Conservation (phyloP, 2,329 filamentous ascomycete species). For the Cladobotryum protrusum region DNA sequence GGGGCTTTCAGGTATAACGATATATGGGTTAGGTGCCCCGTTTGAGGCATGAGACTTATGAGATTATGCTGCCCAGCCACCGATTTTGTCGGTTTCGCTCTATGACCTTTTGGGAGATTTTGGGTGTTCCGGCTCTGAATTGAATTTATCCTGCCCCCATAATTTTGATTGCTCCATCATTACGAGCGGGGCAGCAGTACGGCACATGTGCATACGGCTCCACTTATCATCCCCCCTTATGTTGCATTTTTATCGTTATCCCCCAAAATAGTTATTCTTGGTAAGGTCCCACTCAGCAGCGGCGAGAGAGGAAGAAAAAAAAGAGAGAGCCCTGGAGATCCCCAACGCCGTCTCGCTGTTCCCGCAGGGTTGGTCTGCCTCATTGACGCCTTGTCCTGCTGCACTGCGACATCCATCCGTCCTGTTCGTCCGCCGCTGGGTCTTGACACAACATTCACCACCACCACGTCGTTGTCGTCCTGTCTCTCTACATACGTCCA, state of each 20-base stretch:
- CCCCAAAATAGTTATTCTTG: too few relatives aligned
- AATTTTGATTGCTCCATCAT: conserved; percentile 10
- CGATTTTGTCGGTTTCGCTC: conserved; percentile 2
- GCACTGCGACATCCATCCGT: conserved; percentile 14
- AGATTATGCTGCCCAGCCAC: conserved; percentile 9
- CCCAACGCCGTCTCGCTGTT: conserved; percentile 16
- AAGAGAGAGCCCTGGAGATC: conserved; percentile 1
- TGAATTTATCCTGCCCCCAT: neutral
- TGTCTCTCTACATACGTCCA: too few relatives aligned
- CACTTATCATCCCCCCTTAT: neutral
- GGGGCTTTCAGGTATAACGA: too few relatives aligned
- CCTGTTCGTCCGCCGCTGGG: neutral
- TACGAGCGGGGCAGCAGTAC: conserved; percentile 7
- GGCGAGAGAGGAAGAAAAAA: too few relatives aligned
- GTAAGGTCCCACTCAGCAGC: too few relatives aligned
- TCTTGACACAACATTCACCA: conserved; percentile 13
- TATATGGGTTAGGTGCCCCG: too few relatives aligned
- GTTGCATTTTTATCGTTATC: too few relatives aligned
- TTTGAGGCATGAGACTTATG: too few relatives aligned
- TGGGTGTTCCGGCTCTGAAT: neutral
- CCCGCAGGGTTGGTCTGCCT: conserved; percentile 15
- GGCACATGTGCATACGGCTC: conserved; percentile 12
- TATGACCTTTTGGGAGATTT: too few relatives aligned
- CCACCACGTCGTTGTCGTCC: neutral
- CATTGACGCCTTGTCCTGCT: conserved; percentile 13